Conservation (phyloP, 2,329 filamentous ascomycete genomes). For the Pezicula rhizophila region DNA sequence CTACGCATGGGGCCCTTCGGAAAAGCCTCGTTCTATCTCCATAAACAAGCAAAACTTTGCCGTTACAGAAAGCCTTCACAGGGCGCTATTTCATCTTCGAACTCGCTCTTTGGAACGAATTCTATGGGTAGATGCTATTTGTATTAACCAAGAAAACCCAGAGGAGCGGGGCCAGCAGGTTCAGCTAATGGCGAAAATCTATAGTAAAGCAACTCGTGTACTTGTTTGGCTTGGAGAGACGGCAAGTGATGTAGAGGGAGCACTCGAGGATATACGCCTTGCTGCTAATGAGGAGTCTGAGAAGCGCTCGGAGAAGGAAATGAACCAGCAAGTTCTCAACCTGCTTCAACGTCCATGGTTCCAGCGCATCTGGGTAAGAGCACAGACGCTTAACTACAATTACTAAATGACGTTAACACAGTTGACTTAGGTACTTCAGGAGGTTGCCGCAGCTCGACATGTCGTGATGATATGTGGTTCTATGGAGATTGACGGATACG, state of each 20-base stretch:
- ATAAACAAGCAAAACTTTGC: background rate
- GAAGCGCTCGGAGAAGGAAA: background rate
- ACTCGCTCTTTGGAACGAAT: slow-evolving; percentile 9
- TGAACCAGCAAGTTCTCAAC: background rate
- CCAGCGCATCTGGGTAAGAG: slow-evolving; percentile 3
- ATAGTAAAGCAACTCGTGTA: slow-evolving; percentile 1
- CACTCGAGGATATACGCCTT: background rate
- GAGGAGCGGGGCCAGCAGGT: slow-evolving; percentile 5
- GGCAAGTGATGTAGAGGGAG: background rate
- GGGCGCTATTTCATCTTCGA: slow-evolving; percentile 2
- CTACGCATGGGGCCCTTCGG: slow-evolving; percentile 9
- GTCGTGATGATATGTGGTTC: slow-evolving; percentile 8
- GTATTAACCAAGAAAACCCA: slow-evolving; percentile 4
- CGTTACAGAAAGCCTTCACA: slow-evolving; percentile 3
- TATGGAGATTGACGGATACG: slow-evolving; percentile 5
- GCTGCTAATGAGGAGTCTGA: background rate
- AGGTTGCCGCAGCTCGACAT: slow-evolving; percentile 10
- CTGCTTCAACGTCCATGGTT: slow-evolving; percentile 4
- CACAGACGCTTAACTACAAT: background rate
- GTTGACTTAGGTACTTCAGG: slow-evolving; percentile 9
- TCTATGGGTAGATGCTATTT: too few relatives aligned
- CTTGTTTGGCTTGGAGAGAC: slow-evolving; percentile 9
- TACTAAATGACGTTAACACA: background rate
- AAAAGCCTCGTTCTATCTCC: background rate
- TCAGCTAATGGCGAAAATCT: slow-evolving; percentile 7